Conservation (phyloP, 1,139 yeast species). For the Pneumocystis wakefieldiae region DNA sequence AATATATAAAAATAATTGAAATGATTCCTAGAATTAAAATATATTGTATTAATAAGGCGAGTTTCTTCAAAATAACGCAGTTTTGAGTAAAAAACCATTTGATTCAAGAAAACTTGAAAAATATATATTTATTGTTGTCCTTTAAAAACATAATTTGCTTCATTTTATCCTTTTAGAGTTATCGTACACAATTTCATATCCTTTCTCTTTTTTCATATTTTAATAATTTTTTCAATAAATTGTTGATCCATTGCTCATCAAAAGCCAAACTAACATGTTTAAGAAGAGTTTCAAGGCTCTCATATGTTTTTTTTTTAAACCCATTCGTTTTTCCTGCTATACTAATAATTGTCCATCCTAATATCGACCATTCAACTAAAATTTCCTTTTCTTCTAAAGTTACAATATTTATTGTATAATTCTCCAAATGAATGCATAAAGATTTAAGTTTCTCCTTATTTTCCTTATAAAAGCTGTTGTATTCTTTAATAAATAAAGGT, state of each 20-base stretch:
- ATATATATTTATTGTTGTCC: no score
- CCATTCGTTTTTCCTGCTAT: neutral
- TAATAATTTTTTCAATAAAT: neutral
- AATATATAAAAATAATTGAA: no score
- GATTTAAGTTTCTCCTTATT: neutral
- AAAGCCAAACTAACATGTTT: neutral
- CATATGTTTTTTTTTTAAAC: neutral
- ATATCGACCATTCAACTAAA: neutral
- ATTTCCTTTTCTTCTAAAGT: neutral
- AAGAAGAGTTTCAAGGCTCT: neutral
- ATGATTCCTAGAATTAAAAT: no score
- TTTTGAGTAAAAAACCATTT: no score
- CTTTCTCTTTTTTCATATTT: neutral
- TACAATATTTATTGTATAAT: neutral
- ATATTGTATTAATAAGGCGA: no score
- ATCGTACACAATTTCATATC: neutral
- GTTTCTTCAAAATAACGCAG: no score
- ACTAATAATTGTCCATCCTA: neutral
- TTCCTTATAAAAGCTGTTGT: neutral
- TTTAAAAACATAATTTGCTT: neutral
- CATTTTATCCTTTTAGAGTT: neutral
- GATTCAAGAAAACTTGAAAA: no score
- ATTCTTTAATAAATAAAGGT: neutral
- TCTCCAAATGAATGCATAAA: neutral
- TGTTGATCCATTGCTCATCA: neutral